A percentile compares a stretch with the other conserved stretches of the same genome.
Conservation (phyloP, 1,284 basidiomycete species). For the Tilletia horrida region DNA sequence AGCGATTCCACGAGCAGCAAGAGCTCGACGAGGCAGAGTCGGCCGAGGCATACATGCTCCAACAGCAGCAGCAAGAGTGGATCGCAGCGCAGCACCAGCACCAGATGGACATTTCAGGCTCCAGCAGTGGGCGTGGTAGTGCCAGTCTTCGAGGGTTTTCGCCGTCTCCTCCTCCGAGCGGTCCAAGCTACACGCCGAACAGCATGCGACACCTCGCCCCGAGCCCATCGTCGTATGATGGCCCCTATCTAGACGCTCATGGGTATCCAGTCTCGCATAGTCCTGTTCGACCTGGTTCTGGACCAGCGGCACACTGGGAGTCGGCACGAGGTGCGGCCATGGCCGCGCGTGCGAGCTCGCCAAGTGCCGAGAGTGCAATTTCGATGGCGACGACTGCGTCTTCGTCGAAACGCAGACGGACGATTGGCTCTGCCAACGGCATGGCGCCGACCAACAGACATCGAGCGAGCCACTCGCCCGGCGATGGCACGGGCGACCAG, state of each 20-base stretch:
- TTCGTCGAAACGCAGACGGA: constrained; percentile 18
- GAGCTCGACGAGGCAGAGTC: constrained; percentile 30
- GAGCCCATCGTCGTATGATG: constrained; percentile 9
- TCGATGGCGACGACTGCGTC: constrained; percentile 21
- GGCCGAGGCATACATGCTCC: constrained; percentile 9
- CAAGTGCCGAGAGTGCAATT: constrained; percentile 18
- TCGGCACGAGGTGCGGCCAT: constrained; percentile 15
- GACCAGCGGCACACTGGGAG: constrained; percentile 19
- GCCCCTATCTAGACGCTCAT: background rate
- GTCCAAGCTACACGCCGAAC: constrained; percentile 16
- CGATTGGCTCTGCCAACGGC: constrained; percentile 8
- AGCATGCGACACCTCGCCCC: constrained; percentile 16
- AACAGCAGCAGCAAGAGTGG: constrained; percentile 1
- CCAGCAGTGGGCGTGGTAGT: constrained; percentile 31
- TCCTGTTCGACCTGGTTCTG: background rate
- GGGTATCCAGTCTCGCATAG: background rate
- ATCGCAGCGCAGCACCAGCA: background rate
- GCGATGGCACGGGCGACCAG: background rate
- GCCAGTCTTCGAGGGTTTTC: constrained; percentile 27
- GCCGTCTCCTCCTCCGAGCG: constrained; percentile 26
- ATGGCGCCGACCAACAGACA: background rate
- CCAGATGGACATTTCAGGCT: constrained; percentile 32
- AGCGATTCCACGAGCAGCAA: constrained; percentile 42
- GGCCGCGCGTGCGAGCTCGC: constrained; percentile 18
- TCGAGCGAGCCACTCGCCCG: constrained; percentile 11